Evolutionary conservation across 805 yeast species (phyloP), one percentile per base, ranked within the genome.

Genomic region (Saccharomyces kudriavzevii): DNA sequence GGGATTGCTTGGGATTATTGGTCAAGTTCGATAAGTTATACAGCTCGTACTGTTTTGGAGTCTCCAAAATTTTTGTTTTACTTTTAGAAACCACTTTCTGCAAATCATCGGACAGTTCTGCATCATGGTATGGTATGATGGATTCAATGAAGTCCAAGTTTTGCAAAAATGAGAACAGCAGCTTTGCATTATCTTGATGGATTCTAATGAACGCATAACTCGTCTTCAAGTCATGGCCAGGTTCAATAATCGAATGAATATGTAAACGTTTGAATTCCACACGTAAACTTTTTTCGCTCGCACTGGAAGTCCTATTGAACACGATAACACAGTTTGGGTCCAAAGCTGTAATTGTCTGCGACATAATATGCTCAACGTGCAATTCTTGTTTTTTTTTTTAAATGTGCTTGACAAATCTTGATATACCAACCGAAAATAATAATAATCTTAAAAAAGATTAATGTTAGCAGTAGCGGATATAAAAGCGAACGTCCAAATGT

Each of bases 1-100:
- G 70, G 1, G 90, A 91, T 53, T 75, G 71, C 55, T 74, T 69
- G 2, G 68, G 62, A 49, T 66, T 60, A 3, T 60, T 60, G 9
- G 66, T 61, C 29, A 62, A 53, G 10, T 56, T 52, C 3, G 59
- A 58, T 27, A 68, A 30, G 13, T 54, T 71, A 70, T 52, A 80
- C 79, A 63, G 69, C 70, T 55, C 76, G 58, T 40, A 59, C 52
- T 58, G 73, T 69, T 56, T 76, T 60, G 49, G 61, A 9, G 49
- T 43, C 17, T 58, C 54, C 49, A 58, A 29, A 29, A 52, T 52
- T 31, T 52, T 49, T 26, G 56, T 49, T 8, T 54, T 35, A 24
- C 22, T 20, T 5, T n/a, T 35, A 35, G 43, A 51, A 49, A 64
- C 67, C 20, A 75, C 62, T 49, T 75, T 35, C n/a, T 35, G 43